Conservation (phyloP, 2,329 filamentous ascomycete species). For the Aspergillus pseudoviridinutans region DNA sequence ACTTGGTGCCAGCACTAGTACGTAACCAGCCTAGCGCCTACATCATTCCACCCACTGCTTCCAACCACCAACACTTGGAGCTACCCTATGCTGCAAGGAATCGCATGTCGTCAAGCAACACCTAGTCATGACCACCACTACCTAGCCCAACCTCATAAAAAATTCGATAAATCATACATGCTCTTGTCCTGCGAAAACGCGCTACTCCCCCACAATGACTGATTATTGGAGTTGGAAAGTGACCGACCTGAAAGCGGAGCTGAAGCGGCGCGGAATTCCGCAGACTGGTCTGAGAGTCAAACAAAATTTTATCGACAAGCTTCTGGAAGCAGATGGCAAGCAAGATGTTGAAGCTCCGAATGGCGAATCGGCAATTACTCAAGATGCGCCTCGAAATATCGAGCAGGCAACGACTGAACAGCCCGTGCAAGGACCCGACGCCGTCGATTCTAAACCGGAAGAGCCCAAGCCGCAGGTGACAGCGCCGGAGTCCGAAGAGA, state of each 20-base stretch:
- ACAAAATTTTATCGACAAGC: slow-evolving; percentile 59
- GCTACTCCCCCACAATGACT: slow-evolving; percentile 37
- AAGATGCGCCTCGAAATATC: slow-evolving; percentile 13
- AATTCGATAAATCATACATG: slow-evolving; percentile 4
- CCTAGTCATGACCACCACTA: slow-evolving; percentile 8
- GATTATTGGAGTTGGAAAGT: slow-evolving; percentile 64
- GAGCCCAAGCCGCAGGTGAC: background rate
- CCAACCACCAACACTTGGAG: slow-evolving; percentile 1
- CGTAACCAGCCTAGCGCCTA: slow-evolving; percentile 10
- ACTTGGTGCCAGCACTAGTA: background rate
- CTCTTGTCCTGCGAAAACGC: slow-evolving; percentile 1
- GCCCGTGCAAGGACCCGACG: slow-evolving; percentile 6
- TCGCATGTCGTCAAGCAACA: slow-evolving; percentile 6
- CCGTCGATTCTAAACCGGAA: slow-evolving; percentile 1
- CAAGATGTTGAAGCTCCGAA: slow-evolving; percentile 25
- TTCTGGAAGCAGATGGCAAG: slow-evolving; percentile 46
- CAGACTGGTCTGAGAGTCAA: slow-evolving; percentile 68
- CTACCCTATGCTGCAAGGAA: slow-evolving; percentile 9
- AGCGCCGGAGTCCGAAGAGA: slow-evolving; percentile 13
- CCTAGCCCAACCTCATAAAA: background rate
- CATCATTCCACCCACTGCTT: slow-evolving; percentile 11
- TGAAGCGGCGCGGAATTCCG: slow-evolving; percentile 67
- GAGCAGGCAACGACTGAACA: slow-evolving; percentile 8
- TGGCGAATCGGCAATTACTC: slow-evolving; percentile 16
- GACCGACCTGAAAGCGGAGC: slow-evolving; percentile 68